Base-by-base conservation (phyloP, 192 early-diverging fungal genomes). In the Dissophora ornata region DNA sequence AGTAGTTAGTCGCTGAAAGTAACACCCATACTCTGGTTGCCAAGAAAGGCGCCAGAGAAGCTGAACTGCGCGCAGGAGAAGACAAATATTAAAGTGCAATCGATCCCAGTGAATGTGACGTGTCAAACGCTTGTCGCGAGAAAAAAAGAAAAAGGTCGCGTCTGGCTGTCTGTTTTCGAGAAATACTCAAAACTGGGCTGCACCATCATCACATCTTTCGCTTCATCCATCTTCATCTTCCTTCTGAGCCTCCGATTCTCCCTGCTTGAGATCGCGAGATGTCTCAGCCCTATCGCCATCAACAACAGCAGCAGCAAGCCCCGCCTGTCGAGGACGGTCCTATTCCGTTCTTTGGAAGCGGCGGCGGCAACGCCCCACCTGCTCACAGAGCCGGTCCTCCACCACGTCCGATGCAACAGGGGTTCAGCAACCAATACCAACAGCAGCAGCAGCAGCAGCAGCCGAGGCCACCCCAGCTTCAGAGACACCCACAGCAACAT, bases 261-360 rank as follows among this genome's bases (percentile, higher is more conserved):
- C 12, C 44, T 45, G 26, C 12, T n/a, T 18, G 21, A 2, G 26
- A 34, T 21, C 22, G 48, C 26, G 48, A 22, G 28, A 54, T 54
- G 52, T 54, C 52, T 22, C 28, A n/a, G 30, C 52, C 52, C 4
- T 54, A 54, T n/a, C 52, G 52, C 32, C 52, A 10, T 12, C 52
- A 30, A 13, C 52, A 34, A 30, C 52, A 54, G 28, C 28, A 30
- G 32, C 52, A 30, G 32, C 52, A 34, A n/a, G 15, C 10, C 7
- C 44, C 8, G n/a, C 44, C 44, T 45, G 44, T n/a, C n/a, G 44
- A 45, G 18, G 44, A 45, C 44, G 44, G 18, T 18, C 44, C 44
- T n/a, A 45, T 45, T n/a, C 44, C 44, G 15, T 45, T 45, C 44
- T 45, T 45, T n/a, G 44, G 44, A 18, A 16, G 44, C n/a, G 44